Evolutionary conservation across 2,329 filamentous ascomycete genomes (phyloP), one percentile per base, ranked within the genome.

Genomic region (Penicillium griseofulvum): DNA sequence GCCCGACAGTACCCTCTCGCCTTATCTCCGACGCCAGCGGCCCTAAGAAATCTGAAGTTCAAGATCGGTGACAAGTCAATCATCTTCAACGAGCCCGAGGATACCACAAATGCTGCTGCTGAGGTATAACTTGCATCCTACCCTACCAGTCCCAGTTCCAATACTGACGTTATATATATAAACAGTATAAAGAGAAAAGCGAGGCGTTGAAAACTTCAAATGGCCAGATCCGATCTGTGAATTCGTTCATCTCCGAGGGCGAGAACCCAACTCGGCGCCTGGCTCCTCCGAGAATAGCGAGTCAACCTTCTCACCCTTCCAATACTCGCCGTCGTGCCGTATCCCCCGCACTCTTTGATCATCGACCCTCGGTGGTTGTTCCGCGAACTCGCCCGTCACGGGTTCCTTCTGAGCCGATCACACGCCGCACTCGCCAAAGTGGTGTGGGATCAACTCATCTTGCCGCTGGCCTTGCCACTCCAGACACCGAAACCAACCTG

Each of bases 1-100:
- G 81, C 88, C 14, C 96, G 95, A 71, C 86, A 94, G 65, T 99
- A 96, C 71, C 94, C 94, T 37, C 80, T 99, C 29, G 93, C 93
- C 36, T 82, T 84, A 59, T 87, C 89, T 47, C 88, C 90, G 1
- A 96, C 92, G 1, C 94, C 94, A 2, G 83, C 86, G 16, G 87
- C 89, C 49, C 78, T 99, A 57, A 85, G 86, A 59, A 86, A 86
- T 54, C 88, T 97, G 69, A 86, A 83, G 38, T 92, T 96, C 65
- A 85, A 87, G 49, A 77, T 89, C 34, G 83, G 84, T 45, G 83
- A 85, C 42, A 78, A 80, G 55, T 77, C 83, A 8, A 81, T 85
- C n/a, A 76, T 81, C 34, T 87, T 88, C 58, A 78, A 81, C 54
- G 86, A 88, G 70, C 80, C 83, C 4, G 83, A 87, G 50, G 78